Percentiles rank a stretch among this genome's conserved stretches.
phyloP scores from a whole-genome alignment of 106 monocot species.

The Apostasia shenzhenica region DNA sequence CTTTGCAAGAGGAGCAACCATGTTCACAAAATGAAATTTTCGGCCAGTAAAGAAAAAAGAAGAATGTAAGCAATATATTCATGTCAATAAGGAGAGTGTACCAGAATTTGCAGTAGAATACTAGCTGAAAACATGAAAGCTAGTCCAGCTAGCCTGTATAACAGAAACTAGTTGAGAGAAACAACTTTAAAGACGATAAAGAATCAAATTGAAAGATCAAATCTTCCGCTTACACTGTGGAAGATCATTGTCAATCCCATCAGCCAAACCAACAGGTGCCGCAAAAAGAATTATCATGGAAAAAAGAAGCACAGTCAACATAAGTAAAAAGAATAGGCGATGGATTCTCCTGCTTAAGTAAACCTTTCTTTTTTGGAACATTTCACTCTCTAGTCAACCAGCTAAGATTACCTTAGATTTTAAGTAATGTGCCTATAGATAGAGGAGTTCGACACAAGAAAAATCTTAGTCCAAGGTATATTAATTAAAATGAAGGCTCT shows the following conservation, averaged over 20 bases:
- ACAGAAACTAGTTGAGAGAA: conserved; percentile 10
- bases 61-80: background rate
- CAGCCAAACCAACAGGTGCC: background rate
- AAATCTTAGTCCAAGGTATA: too few relatives aligned
- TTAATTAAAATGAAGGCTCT: too few relatives aligned
- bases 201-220: background rate
- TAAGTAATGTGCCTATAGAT: too few relatives aligned
- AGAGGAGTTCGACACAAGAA: too few relatives aligned
- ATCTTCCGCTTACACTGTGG: conserved; percentile 3
- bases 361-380: too few relatives aligned
- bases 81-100: conserved; percentile 17
- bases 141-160: conserved; percentile 79
- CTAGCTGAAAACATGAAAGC: conserved; percentile 98
- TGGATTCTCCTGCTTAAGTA: too few relatives aligned
- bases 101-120: conserved; percentile 88
- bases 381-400: too few relatives aligned
- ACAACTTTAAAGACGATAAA: background rate
- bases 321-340: too few relatives aligned
- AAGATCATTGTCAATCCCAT: background rate
- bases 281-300: background rate
- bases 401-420: too few relatives aligned
- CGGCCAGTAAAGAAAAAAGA: background rate
- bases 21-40: too few relatives aligned
- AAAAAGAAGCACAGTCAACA: background rate
- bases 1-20: too few relatives aligned